A percentile compares a stretch with the other conserved stretches of the same genome.
Conservation (phyloP, 2,329 filamentous ascomycete genomes). For the Pseudohalonectria lignicola region DNA sequence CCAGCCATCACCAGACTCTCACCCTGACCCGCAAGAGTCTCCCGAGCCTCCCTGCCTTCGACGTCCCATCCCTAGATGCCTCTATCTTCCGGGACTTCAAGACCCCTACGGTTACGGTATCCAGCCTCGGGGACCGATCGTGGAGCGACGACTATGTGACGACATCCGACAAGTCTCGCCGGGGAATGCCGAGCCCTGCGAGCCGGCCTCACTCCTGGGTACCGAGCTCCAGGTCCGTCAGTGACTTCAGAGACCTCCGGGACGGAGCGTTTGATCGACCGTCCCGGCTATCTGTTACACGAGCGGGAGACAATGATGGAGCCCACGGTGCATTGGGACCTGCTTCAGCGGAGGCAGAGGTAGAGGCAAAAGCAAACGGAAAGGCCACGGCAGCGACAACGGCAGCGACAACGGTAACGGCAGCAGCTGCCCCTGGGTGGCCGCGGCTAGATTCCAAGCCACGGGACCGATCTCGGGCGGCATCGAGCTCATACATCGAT, state of each 20-base stretch:
- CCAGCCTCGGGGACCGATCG: constrained; percentile 5
- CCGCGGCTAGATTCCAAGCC: not conserved
- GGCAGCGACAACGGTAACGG: too few species aligned
- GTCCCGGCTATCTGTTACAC: too few species aligned
- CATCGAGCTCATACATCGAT: constrained; percentile 28
- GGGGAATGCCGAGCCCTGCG: constrained; percentile 26
- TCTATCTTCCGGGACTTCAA: constrained; percentile 27
- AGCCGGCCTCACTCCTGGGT: constrained; percentile 42
- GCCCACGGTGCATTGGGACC: too few species aligned
- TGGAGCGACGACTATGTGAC: constrained; percentile 4
- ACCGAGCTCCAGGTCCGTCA: constrained; percentile 29
- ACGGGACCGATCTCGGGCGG: not conserved
- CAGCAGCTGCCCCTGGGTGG: too few species aligned
- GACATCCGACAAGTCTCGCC: constrained; percentile 9
- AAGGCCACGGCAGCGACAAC: too few species aligned
- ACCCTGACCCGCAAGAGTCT: constrained; percentile 20
- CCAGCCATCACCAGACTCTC: constrained; percentile 7
- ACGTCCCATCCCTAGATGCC: constrained; percentile 42
- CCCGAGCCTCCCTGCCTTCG: constrained; percentile 30
- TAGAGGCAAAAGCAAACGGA: too few species aligned
- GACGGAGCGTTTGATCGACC: too few species aligned
- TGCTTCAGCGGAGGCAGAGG: too few species aligned
- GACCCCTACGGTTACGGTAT: constrained; percentile 8
- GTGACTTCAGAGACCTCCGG: constrained; percentile 22
- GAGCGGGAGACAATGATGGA: too few species aligned